Percentiles rank a stretch among this genome's conserved stretches.
Evolutionary conservation across 2,329 filamentous ascomycete species (phyloP).

Genomic region (Davidsoniella australis): DNA sequence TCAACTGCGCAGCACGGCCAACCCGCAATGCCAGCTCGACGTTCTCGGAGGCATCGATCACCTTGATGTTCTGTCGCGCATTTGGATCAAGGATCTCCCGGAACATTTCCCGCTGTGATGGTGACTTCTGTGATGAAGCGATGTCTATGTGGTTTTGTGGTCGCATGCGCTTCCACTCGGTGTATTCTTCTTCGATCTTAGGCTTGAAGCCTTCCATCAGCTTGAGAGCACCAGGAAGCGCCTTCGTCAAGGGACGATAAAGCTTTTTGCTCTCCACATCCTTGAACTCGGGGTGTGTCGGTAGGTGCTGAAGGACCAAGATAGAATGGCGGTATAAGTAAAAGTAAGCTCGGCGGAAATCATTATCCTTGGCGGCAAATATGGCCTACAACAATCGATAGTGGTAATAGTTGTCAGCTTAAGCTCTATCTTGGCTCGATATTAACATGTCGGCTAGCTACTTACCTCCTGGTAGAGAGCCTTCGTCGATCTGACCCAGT

Average conservation of each 20-base stretch:
- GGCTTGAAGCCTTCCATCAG: conserved; percentile 68
- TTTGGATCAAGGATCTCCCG: conserved; percentile 17
- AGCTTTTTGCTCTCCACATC: conserved; percentile 46
- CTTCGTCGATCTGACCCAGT: conserved; percentile 68
- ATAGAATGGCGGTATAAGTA: conserved; percentile 79
- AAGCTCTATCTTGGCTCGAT: no score
- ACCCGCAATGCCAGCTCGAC: conserved; percentile 61
- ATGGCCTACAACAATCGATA: conserved; percentile 40
- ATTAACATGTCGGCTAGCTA: conserved; percentile 12
- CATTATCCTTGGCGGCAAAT: conserved; percentile 72
- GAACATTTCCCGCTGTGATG: conserved; percentile 9
- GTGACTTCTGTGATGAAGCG: not conserved
- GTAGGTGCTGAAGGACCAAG: conserved; percentile 62
- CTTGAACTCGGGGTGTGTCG: conserved; percentile 58
- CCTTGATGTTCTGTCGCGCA: conserved; percentile 24
- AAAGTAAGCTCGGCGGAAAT: conserved; percentile 76
- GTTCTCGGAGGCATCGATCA: conserved; percentile 54
- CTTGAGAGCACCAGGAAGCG: conserved; percentile 41
- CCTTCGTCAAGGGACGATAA: conserved; percentile 34
- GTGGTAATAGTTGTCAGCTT: conserved; percentile 12
- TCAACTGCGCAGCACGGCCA: conserved; percentile 53
- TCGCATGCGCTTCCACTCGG: conserved; percentile 45
- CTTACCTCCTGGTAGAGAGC: conserved; percentile 63
- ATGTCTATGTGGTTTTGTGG: conserved; percentile 14
- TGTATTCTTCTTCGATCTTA: conserved; percentile 52